phyloP scores from a whole-genome alignment of 495 filamentous ascomycete species.

The Aspergillus hancockii region DNA sequence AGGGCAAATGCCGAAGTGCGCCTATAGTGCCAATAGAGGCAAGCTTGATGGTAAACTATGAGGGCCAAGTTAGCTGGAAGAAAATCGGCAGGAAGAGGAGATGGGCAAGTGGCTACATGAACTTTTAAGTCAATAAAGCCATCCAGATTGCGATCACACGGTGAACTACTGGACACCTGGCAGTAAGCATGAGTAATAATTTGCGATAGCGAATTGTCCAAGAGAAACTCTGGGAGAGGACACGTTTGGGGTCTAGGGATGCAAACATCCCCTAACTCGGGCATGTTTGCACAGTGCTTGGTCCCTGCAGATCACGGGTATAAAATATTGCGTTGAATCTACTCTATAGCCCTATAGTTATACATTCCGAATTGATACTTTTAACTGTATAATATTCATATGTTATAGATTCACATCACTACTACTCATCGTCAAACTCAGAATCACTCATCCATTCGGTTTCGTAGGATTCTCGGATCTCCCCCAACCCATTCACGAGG shows the following conservation, averaged over 20 bases:
- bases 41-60: not conserved
- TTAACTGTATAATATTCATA: no score
- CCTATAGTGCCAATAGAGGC: constrained; percentile 5
- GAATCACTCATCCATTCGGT: constrained; percentile 87
- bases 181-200: constrained; percentile 29
- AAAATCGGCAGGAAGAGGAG: not conserved
- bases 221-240: constrained; percentile 20
- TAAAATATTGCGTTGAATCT: not conserved
- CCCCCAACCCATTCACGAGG: constrained; percentile 78
- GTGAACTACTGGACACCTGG: constrained; percentile 39
- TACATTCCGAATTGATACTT: no score
- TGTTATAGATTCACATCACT: not conserved
- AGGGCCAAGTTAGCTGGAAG: constrained; percentile 3
- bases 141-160: constrained; percentile 21
- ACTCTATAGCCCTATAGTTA: no score
- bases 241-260: constrained; percentile 21
- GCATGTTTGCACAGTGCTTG: constrained; percentile 25
- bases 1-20: not conserved
- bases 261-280: constrained; percentile 14
- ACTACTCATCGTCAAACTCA: constrained; percentile 75
- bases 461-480: constrained; percentile 83
- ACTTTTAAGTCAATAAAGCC: constrained; percentile 21
- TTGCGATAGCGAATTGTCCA: constrained; percentile 11
- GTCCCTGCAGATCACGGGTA: constrained; percentile 3
- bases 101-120: not conserved